These are phyloP conservation scores for Herpetospermum pedunculosum DNA, from an alignment of 306 rosid species.

Conservation along the genomic window DNA sequence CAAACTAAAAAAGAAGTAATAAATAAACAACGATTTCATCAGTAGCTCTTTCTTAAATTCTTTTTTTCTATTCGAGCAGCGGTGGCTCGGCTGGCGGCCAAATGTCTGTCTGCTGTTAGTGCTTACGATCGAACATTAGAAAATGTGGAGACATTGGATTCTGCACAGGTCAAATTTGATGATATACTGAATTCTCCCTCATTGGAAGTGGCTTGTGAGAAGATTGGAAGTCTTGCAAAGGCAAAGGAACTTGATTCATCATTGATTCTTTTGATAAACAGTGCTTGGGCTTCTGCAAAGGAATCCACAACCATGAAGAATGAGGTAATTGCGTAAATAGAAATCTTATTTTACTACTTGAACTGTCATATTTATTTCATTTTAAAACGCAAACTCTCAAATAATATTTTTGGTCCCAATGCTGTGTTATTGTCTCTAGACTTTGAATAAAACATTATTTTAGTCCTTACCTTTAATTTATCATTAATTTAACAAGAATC, in stretches of 20 bases:
- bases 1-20: background rate
- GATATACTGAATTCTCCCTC: slow-evolving; percentile 79
- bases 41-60: slow-evolving; percentile 1
- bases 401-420: too few relatives aligned
- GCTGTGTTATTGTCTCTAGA: too few relatives aligned
- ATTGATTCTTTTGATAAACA: slow-evolving; percentile 62
- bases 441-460: too few relatives aligned
- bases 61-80: slow-evolving; percentile 31
- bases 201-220: slow-evolving; percentile 63
- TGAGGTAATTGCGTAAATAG: slow-evolving; percentile 41
- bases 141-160: slow-evolving; percentile 55
- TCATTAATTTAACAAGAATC: too few relatives aligned
- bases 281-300: slow-evolving; percentile 94
- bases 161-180: slow-evolving; percentile 83
- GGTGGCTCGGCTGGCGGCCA: slow-evolving; percentile 66
- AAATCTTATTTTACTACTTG: background rate
- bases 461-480: too few relatives aligned
- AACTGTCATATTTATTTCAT: background rate
- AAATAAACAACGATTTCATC: background rate
- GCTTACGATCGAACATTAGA: slow-evolving; percentile 73
- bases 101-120: slow-evolving; percentile 76
- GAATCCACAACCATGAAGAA: slow-evolving; percentile 66
- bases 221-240: slow-evolving; percentile 81
- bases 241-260: slow-evolving; percentile 90
- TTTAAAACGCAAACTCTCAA: too few relatives aligned